Base-by-base conservation (phyloP, 1,284 basidiomycete species). In the Sporisorium sorghi region DNA sequence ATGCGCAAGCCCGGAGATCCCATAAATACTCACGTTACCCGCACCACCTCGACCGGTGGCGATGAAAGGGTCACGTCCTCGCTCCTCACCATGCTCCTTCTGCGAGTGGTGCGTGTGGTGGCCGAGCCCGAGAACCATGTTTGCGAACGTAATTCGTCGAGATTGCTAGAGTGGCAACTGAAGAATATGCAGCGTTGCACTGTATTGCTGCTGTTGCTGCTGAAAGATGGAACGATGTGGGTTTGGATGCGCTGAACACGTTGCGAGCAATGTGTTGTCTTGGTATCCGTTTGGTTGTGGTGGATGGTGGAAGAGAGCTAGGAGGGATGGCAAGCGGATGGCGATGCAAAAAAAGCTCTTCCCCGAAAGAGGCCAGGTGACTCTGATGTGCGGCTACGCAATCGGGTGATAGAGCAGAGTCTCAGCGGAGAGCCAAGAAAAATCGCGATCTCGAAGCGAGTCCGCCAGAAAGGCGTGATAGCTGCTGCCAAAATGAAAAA, bases 21-120 rank as follows among this genome's bases (percentile, higher is more conserved):
- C n/a, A n/a, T n/a, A n/a, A n/a, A 14, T 30, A 80, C 79, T 68
- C 55, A 82, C 79, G 66, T 82, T 82, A 37, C 80, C 80, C 15
- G 77, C 79, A 48, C 80, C 80, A 37, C 80, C 80, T 42, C 80
- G 72, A 46, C 80, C 80, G 19, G 80, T 78, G 33, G 78, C 73
- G 50, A 73, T 71, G 57, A 80, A 64, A 35, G 74, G 68, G 47
- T 71, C 76, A 39, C 80, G 78, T 12, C 79, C 79, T 44, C 77
- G 78, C 58, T 66, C 60, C 43, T 72, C 70, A 49, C 46, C 26
- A n/a, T 58, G 50, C 43, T 71, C 73, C 51, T 58, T 60, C 47
- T 76, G 73, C 9, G 73, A 75, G 49, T 75, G 73, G 50, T 75
- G 73, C 9, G 67, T 67, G 49, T 75, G 73, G 46, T 71, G 67